Conservation (phyloP, 495 filamentous ascomycete genomes). For the Tuber calosporum region DNA sequence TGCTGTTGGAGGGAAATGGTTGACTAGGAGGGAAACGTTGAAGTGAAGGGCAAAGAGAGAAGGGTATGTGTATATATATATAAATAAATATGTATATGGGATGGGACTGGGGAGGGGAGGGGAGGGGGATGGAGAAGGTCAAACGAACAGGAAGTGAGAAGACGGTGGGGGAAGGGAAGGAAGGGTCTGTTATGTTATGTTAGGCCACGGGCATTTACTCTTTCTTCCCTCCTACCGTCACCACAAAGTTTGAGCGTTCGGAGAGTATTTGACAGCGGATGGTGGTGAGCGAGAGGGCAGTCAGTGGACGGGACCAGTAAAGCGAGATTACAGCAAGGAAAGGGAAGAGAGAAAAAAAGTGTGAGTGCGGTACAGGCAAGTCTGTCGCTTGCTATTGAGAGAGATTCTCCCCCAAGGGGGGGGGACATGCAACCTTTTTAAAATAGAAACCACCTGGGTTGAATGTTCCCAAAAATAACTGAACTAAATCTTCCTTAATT, state of each 20-base stretch:
- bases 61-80: conserved; percentile 1
- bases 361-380: conserved; percentile 3
- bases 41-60: not conserved
- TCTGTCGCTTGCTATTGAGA: conserved; percentile 3
- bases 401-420: conserved; percentile 2
- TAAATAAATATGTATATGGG: not conserved
- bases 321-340: not conserved
- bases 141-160: not conserved
- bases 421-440: conserved; percentile 40
- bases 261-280: conserved; percentile 3
- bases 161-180: conserved; percentile 1
- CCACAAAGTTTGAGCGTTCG: not conserved
- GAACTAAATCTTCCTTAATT: conserved; percentile 37
- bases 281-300: not conserved
- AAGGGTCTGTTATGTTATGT: no score
- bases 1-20: conserved; percentile 1
- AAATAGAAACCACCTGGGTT: conserved; percentile 32
- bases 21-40: not conserved
- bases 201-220: not conserved
- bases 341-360: not conserved
- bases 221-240: not conserved
- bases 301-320: not conserved
- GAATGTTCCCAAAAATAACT: conserved; percentile 37
- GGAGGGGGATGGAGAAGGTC: not conserved
- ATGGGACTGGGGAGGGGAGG: not conserved